Evolutionary conservation across 2,329 filamentous ascomycete genomes (phyloP).

Genomic region (Ophiosphaerella herpotricha): DNA sequence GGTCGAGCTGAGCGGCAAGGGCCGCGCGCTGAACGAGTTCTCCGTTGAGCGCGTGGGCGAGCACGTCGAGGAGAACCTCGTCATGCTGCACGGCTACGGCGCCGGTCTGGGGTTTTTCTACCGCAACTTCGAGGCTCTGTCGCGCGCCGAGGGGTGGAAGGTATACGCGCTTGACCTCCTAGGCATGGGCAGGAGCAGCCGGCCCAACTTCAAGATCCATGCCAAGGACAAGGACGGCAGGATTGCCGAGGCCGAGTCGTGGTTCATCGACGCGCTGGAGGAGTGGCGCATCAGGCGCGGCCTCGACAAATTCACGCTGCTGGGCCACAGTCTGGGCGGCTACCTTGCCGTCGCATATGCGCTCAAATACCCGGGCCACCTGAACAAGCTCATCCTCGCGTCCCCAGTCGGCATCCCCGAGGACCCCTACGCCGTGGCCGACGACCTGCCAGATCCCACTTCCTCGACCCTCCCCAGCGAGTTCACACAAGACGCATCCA

Average conservation of each 20-base stretch:
- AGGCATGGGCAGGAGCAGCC: conserved; percentile 87
- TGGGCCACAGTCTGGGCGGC: conserved; percentile 91
- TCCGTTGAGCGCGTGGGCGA: conserved; percentile 84
- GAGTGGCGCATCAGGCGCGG: conserved; percentile 91
- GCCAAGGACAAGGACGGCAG: conserved; percentile 80
- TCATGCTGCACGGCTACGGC: conserved; percentile 96
- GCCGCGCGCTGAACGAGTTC: conserved; percentile 90
- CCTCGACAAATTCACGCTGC: conserved; percentile 88
- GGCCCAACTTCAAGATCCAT: conserved; percentile 82
- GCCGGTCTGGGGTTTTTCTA: conserved; percentile 97
- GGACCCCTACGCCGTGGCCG: conserved; percentile 84
- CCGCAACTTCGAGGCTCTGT: conserved; percentile 92
- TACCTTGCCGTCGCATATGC: conserved; percentile 96
- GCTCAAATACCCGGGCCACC: conserved; percentile 88
- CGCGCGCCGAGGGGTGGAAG: conserved; percentile 78
- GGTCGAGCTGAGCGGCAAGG: conserved; percentile 81
- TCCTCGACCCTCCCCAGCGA: conserved; percentile 77
- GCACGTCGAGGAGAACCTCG: conserved; percentile 78
- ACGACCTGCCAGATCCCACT: conserved; percentile 75
- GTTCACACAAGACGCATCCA: conserved; percentile 74
- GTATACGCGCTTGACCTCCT: conserved; percentile 93
- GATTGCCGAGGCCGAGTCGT: conserved; percentile 86
- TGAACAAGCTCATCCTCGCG: conserved; percentile 95
- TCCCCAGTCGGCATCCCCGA: conserved; percentile 94
- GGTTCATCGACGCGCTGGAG: conserved; percentile 95